phyloP scores from a whole-genome alignment of 345 rosid species.

The Melastoma malabathricum region DNA sequence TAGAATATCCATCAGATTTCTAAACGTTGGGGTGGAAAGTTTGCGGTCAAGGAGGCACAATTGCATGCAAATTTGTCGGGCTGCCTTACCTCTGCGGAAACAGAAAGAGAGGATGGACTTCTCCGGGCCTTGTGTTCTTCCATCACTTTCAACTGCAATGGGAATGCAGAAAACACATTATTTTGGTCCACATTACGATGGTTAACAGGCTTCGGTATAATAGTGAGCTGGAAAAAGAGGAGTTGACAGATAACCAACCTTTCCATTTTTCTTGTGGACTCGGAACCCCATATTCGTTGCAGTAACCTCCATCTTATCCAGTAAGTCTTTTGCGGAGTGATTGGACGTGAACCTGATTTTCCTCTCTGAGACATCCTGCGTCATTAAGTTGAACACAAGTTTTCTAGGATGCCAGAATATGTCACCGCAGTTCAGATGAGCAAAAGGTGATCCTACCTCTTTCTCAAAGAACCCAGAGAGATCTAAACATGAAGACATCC shows the following conservation, averaged over 20 bases:
- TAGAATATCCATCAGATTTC: not conserved
- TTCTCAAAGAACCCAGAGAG: conserved; percentile 87
- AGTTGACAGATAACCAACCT: conserved; percentile 18
- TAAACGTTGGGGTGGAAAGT: not conserved
- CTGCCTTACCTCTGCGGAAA: conserved; percentile 64
- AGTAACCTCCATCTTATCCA: conserved; percentile 53
- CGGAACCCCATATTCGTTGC: conserved; percentile 76
- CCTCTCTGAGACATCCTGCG: conserved; percentile 82
- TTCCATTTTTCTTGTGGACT: conserved; percentile 70
- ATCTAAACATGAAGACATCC: conserved; percentile 93
- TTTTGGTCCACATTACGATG: not conserved
- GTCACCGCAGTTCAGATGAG: too few species aligned
- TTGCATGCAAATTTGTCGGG: not conserved
- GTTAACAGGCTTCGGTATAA: too few species aligned
- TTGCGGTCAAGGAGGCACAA: not conserved
- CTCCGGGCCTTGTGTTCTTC: conserved; percentile 42
- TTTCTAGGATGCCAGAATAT: not conserved
- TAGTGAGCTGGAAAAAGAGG: too few species aligned
- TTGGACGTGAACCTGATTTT: conserved; percentile 83
- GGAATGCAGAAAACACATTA: not conserved
- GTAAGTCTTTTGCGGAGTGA: conserved; percentile 54
- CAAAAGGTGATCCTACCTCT: conserved; percentile 35
- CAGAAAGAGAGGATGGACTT: conserved; percentile 46
- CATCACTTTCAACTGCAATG: conserved; percentile 48
- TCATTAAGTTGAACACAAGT: not conserved